Evolutionary conservation across 805 yeast species (phyloP), one percentile per base, ranked within the genome.

Genomic region (Metschnikowia continentalis): DNA sequence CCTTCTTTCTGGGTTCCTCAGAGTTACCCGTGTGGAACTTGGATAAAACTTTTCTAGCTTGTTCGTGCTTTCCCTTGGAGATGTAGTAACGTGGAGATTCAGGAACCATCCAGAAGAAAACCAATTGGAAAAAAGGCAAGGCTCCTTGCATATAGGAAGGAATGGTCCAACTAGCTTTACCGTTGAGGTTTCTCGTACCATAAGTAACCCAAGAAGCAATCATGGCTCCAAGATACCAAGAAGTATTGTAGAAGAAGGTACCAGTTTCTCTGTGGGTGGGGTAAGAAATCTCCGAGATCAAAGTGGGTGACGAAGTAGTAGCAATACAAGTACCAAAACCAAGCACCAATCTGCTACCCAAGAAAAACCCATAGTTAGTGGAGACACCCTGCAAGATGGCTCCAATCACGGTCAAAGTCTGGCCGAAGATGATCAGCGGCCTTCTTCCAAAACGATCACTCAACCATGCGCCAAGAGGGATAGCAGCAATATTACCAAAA

Each of bases 141-240:
- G 69, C 59, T 39, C 76, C 79, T 64, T 81, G 86, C 39, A 81
- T 52, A 46, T 71, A 71, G 11, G 81, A 70, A 37, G 86, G 85
- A 49, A 80, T 67, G 65, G 81, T 77, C 84, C 84, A 81, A 26
- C 75, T 66, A 71, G 56, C 55, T 32, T 47, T 49, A n/a, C 50
- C 32, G 14, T 35, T 14, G n/a, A 54, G 30, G 17, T 59, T 54
- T 47, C 70, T 63, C 15, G 80, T 69, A 59, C 82, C 83, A 55
- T 68, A 78, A 2, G 80, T 69, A 46, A 74, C 71, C 78, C 80
- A 75, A 26, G 80, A 78, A 6, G 83, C 79, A 43, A 79, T 61
- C 49, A 78, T 60, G n/a, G 81, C 80, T 42, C 84, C 84, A 36
- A 77, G 58, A 56, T 76, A 78, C 82, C 81, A 78, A 53, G 74